Conservation (phyloP, 2,329 filamentous ascomycete genomes). For the Alternaria brassicicola region DNA sequence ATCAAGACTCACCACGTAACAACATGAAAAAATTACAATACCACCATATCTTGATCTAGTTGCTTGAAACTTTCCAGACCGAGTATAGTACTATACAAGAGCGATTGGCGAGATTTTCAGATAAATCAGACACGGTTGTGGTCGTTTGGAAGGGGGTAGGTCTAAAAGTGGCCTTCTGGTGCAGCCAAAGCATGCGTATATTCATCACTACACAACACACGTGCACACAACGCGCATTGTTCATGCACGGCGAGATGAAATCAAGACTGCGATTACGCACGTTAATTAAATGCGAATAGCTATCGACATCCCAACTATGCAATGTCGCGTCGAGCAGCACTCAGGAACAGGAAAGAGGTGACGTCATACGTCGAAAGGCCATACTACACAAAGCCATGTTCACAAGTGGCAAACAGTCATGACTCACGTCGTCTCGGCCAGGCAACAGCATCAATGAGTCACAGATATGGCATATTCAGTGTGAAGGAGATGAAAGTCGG, state of each 20-base stretch:
- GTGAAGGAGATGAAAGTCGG: background rate
- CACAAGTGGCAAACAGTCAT: background rate
- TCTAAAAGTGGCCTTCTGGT: background rate
- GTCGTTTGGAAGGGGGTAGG: background rate
- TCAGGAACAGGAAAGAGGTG: background rate
- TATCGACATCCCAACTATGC: accelerated
- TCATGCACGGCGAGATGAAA: too few relatives aligned
- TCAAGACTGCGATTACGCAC: accelerated
- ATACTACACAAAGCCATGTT: background rate
- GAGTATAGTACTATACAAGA: accelerated
- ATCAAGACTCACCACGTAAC: background rate
- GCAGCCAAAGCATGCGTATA: background rate
- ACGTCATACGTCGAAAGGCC: background rate
- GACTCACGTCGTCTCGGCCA: background rate
- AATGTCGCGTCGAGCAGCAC: background rate
- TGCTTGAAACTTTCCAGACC: accelerated
- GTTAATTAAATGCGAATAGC: too few relatives aligned
- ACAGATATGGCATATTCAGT: background rate
- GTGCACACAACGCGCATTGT: background rate
- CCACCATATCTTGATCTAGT: background rate
- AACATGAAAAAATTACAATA: background rate
- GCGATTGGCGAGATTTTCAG: accelerated
- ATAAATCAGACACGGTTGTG: background rate
- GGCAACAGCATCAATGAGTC: background rate
- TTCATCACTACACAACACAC: background rate